Conservation (phyloP, 169 alveolate species). For the Eimeria necatrix region DNA sequence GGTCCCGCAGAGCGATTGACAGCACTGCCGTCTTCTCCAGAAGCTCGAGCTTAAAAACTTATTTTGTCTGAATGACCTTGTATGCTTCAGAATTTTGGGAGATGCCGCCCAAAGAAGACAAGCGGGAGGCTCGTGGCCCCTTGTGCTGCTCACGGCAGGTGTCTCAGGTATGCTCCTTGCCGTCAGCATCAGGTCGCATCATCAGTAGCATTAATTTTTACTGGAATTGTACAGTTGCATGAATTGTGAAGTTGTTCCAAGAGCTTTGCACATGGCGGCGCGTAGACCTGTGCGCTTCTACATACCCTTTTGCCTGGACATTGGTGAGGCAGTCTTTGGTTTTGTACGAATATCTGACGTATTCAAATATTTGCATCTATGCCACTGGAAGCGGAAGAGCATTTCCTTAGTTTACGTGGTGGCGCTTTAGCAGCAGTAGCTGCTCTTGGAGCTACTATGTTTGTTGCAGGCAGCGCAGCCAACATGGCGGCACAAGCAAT, state of each 20-base stretch:
- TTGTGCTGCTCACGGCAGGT: slow-evolving; percentile 55
- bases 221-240: no score
- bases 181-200: slow-evolving; percentile 10
- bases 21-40: no score
- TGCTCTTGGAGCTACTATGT: background rate
- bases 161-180: slow-evolving; percentile 27
- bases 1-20: no score
- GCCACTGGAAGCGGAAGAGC: background rate
- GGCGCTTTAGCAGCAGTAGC: background rate
- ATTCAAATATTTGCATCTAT: background rate
- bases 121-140: slow-evolving; percentile 59
- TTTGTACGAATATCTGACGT: no score
- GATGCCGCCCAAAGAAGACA: slow-evolving; percentile 55
- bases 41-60: no score
- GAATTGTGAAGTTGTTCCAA: no score
- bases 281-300: no score
- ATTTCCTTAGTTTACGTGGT: background rate
- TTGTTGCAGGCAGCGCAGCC: slow-evolving; percentile 83
- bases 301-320: no score
- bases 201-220: background rate
- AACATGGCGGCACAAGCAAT: slow-evolving; percentile 83
- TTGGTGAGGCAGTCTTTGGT: no score
- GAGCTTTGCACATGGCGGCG: no score
- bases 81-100: slow-evolving; percentile 32
- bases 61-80: no score